Percentiles rank a stretch among this genome's conserved stretches.
Evolutionary conservation across 306 rosid species (phyloP).

Genomic region (Prosopis cineraria): DNA sequence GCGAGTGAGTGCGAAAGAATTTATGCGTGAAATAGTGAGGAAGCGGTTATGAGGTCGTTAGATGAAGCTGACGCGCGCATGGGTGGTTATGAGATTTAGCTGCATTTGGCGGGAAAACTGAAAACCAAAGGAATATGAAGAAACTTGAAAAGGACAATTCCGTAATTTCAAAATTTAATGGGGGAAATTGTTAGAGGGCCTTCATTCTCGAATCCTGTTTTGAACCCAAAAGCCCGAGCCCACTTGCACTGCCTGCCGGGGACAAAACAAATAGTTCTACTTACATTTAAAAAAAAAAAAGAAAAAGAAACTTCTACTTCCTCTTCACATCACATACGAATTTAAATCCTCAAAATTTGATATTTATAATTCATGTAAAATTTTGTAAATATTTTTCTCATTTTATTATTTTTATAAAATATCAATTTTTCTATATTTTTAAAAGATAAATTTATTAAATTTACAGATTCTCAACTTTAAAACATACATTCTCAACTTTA

Average conservation of each 20-base stretch:
- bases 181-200: background rate
- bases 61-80: slow-evolving; percentile 32
- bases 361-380: too few relatives aligned
- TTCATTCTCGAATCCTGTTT: background rate
- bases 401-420: too few relatives aligned
- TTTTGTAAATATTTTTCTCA: too few relatives aligned
- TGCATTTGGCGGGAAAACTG: slow-evolving; percentile 11
- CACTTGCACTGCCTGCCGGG: background rate
- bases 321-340: too few relatives aligned
- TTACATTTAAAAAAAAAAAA: too few relatives aligned
- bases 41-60: slow-evolving; percentile 30
- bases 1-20: slow-evolving; percentile 4
- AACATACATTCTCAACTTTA: too few relatives aligned
- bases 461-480: too few relatives aligned
- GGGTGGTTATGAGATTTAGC: slow-evolving; percentile 24
- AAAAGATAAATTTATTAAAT: too few relatives aligned
- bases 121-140: background rate
- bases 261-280: too few relatives aligned
- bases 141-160: background rate
- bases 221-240: background rate
- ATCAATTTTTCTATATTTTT: too few relatives aligned
- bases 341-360: too few relatives aligned
- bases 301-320: too few relatives aligned
- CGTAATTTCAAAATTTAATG: background rate
- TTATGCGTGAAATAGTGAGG: slow-evolving; percentile 11